These are phyloP conservation scores for Sistotremastrum suecicum DNA, from an alignment of 768 basidiomycete species.

Conservation along the genomic window DNA sequence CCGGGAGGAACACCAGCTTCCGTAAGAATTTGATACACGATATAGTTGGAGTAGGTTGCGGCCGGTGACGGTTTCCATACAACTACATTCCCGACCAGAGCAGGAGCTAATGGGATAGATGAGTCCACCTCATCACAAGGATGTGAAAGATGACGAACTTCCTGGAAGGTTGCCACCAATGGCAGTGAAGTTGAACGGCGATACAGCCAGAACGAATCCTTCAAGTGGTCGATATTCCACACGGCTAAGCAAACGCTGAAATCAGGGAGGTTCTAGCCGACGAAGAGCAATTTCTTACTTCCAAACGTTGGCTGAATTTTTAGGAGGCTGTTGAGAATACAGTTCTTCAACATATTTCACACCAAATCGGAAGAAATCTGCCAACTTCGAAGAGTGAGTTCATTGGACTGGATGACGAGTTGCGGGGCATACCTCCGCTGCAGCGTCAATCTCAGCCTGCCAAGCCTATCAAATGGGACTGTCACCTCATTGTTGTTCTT, in stretches of 20 bases:
- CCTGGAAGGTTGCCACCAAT: constrained; percentile 92
- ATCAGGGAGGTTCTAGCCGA: background rate
- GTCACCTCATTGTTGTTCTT: no score
- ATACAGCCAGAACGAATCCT: constrained; percentile 94
- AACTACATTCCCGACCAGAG: constrained; percentile 86
- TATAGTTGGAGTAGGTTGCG: constrained; percentile 90
- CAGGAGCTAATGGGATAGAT: constrained; percentile 43
- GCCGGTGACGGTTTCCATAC: constrained; percentile 97
- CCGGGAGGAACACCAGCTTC: constrained; percentile 91
- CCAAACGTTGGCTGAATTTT: constrained; percentile 81
- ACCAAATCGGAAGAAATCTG: constrained; percentile 92
- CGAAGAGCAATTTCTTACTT: constrained; percentile 46
- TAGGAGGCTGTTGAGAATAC: constrained; percentile 78
- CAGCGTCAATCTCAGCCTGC: constrained; percentile 99
- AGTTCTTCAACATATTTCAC: constrained; percentile 96
- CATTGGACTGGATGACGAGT: background rate
- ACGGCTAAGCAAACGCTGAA: constrained; percentile 38
- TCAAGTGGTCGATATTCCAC: constrained; percentile 95
- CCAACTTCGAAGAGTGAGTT: constrained; percentile 29
- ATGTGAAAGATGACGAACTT: constrained; percentile 22
- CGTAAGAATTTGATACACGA: constrained; percentile 77
- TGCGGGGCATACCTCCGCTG: constrained; percentile 67
- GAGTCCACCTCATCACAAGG: constrained; percentile 1
- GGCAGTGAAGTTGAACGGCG: constrained; percentile 97
- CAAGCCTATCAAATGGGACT: constrained; percentile 26